A percentile compares a stretch with the other conserved stretches of the same genome.
phyloP scores from a whole-genome alignment of 2,329 filamentous ascomycete species.

The Talaromyces sp. region DNA sequence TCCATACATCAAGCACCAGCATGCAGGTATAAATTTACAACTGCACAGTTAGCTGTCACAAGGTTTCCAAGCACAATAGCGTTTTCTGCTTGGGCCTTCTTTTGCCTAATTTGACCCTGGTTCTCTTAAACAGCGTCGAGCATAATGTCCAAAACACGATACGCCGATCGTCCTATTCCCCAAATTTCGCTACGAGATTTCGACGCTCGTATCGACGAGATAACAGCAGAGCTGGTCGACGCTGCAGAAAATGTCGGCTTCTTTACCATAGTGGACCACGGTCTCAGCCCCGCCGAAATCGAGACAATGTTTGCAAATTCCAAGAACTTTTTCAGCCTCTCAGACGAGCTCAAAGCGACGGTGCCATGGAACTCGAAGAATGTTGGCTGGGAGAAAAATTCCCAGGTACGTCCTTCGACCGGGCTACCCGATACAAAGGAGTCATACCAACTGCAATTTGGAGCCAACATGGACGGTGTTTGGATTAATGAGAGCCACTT shows the following conservation, averaged over 20 bases:
- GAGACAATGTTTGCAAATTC: constrained; percentile 49
- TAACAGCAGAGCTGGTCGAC: constrained; percentile 47
- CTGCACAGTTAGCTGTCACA: too few species aligned
- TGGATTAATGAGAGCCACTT: constrained; percentile 49
- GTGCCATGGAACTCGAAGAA: constrained; percentile 54
- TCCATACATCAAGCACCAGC: too few species aligned
- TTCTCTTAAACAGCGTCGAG: too few species aligned
- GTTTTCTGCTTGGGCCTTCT: too few species aligned
- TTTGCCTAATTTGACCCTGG: too few species aligned
- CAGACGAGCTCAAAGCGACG: constrained; percentile 47
- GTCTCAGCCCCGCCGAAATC: constrained; percentile 46
- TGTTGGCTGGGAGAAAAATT: constrained; percentile 57
- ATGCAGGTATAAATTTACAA: too few species aligned
- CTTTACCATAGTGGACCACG: constrained; percentile 54
- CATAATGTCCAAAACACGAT: constrained; percentile 31
- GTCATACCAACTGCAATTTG: constrained; percentile 59
- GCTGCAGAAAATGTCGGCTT: constrained; percentile 58
- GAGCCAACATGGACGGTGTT: constrained; percentile 46
- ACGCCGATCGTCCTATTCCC: constrained; percentile 42
- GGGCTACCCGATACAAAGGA: constrained; percentile 56
- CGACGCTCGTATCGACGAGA: constrained; percentile 47
- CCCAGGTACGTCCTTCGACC: constrained; percentile 56
- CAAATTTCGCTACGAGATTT: constrained; percentile 53
- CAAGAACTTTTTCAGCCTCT: constrained; percentile 50
- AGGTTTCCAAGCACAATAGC: too few species aligned